A percentile compares a stretch with the other conserved stretches of the same genome.
Conservation (phyloP, 192 early-diverging fungal species). For the Podila horticola region DNA sequence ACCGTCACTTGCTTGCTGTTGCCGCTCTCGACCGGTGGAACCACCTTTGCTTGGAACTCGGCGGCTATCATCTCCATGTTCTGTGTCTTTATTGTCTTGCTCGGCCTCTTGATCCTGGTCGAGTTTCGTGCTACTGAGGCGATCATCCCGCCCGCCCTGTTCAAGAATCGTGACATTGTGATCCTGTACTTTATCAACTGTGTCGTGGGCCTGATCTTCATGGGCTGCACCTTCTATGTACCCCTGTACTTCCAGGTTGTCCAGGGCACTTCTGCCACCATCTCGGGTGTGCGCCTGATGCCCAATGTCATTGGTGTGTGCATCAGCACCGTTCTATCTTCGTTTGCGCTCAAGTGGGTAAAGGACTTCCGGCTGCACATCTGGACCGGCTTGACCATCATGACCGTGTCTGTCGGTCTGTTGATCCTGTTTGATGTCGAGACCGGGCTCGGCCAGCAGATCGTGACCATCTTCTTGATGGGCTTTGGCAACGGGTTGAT, state of each 20-base stretch:
- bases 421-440: slow-evolving; percentile 67
- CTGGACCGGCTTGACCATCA: slow-evolving; percentile 68
- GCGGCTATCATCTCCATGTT: slow-evolving; percentile 63
- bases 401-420: slow-evolving; percentile 72
- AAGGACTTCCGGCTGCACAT: slow-evolving; percentile 62
- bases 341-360: slow-evolving; percentile 59
- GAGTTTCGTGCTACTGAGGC: slow-evolving; percentile 75
- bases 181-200: slow-evolving; percentile 62
- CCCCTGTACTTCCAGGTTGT: slow-evolving; percentile 86
- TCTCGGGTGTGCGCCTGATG: slow-evolving; percentile 77
- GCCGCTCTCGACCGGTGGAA: slow-evolving; percentile 78
- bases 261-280: slow-evolving; percentile 65
- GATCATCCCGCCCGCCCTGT: slow-evolving; percentile 69
- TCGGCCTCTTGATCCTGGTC: slow-evolving; percentile 64
- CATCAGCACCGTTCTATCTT: slow-evolving; percentile 64
- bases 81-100: slow-evolving; percentile 53
- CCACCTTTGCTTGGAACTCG: slow-evolving; percentile 71
- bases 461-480: slow-evolving; percentile 68
- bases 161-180: slow-evolving; percentile 68
- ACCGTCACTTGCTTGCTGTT: slow-evolving; percentile 69
- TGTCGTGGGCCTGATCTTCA: slow-evolving; percentile 67
- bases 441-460: slow-evolving; percentile 56
- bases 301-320: slow-evolving; percentile 77
- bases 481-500: slow-evolving; percentile 81
- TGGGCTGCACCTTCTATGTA: slow-evolving; percentile 74